Conservation (phyloP, 2,329 filamentous ascomycete genomes). For the Aspergillus fructus region DNA sequence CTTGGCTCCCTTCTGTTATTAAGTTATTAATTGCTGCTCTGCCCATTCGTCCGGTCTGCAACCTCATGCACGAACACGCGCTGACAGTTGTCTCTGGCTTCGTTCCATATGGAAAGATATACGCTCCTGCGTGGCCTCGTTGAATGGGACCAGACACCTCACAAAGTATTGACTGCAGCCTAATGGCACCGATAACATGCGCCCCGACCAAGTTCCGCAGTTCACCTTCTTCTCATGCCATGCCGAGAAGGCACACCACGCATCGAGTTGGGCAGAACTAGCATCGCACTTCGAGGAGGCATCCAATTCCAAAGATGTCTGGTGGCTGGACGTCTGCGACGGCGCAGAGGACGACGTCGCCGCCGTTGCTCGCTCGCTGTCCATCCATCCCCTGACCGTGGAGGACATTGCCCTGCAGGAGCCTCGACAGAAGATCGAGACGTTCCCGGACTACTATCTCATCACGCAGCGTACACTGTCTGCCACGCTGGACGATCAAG, state of each 20-base stretch:
- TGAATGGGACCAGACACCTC: not conserved
- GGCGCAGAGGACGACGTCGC: slow-evolving; percentile 83
- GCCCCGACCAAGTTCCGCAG: slow-evolving; percentile 43
- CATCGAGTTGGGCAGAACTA: slow-evolving; percentile 21
- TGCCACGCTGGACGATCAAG: slow-evolving; percentile 56
- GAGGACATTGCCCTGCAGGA: slow-evolving; percentile 95
- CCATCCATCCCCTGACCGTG: slow-evolving; percentile 87
- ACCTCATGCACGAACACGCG: not conserved
- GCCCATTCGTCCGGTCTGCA: not conserved
- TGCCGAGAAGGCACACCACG: slow-evolving; percentile 54
- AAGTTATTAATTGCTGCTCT: not conserved
- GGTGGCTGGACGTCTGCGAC: slow-evolving; percentile 93
- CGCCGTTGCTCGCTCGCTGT: slow-evolving; percentile 84
- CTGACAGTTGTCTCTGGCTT: not conserved
- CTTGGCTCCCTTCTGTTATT: not conserved
- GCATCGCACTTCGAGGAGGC: slow-evolving; percentile 16
- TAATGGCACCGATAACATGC: slow-evolving; percentile 4
- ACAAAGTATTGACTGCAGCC: not conserved
- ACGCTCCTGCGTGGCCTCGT: not conserved
- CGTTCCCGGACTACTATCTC: slow-evolving; percentile 96
- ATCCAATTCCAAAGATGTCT: slow-evolving; percentile 52
- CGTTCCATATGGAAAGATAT: not conserved
- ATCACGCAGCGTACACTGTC: slow-evolving; percentile 90
- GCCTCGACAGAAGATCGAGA: slow-evolving; percentile 93
- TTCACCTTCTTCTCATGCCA: slow-evolving; percentile 96